Conservation (phyloP, 257 asterid species). For the Echium plantagineum region DNA sequence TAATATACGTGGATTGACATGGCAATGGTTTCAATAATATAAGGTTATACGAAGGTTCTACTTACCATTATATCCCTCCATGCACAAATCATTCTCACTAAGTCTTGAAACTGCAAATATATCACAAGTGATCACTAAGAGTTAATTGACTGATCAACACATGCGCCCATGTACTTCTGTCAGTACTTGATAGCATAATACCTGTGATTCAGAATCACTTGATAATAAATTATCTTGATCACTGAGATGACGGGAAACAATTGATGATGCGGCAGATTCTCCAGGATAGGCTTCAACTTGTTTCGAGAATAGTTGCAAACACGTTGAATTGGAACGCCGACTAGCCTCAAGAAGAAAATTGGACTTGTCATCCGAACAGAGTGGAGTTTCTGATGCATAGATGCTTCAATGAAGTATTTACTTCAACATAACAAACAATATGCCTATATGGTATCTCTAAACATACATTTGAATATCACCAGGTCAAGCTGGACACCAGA, state of each 20-base stretch:
- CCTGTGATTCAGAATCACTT: conserved; percentile 39
- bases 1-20: not conserved
- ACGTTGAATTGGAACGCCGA: conserved; percentile 73
- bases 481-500: conserved; percentile 10
- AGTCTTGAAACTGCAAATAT: conserved; percentile 66
- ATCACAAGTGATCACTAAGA: not conserved
- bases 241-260: conserved; percentile 60
- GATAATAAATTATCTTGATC: conserved; percentile 42
- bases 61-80: conserved; percentile 99
- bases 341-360: conserved; percentile 80
- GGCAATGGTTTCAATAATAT: not conserved
- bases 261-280: conserved; percentile 76
- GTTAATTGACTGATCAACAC: not conserved
- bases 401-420: conserved; percentile 32
- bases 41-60: not conserved
- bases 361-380: conserved; percentile 53
- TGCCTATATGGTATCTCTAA: not conserved
- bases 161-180: not conserved
- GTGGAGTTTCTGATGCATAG: conserved; percentile 70
- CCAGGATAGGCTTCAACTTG: conserved; percentile 78
- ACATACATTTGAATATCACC: conserved; percentile 2
- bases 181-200: conserved; percentile 17
- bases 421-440: conserved; percentile 8
- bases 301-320: conserved; percentile 73
- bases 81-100: conserved; percentile 62